A percentile compares a stretch with the other conserved stretches of the same genome.
Evolutionary conservation across 1,139 yeast genomes (phyloP).

Genomic region (Hansenula lynferdii): DNA sequence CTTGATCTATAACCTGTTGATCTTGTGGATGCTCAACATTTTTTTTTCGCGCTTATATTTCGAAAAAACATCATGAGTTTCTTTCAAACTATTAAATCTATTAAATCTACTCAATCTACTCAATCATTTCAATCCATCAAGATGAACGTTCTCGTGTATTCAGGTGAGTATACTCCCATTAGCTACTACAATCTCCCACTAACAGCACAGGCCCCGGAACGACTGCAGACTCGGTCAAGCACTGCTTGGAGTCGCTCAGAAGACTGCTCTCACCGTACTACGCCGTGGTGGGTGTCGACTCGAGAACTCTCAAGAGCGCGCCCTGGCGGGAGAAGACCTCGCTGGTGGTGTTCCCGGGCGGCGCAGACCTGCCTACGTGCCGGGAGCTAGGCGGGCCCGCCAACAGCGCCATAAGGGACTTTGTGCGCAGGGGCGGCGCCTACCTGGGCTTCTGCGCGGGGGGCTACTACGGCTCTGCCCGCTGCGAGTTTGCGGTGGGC

Average conservation of each 20-base stretch:
- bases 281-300: slow-evolving; percentile 73
- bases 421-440: slow-evolving; percentile 71
- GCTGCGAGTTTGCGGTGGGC: slow-evolving; percentile 83
- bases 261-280: slow-evolving; percentile 80
- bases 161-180: slow-evolving; percentile 32
- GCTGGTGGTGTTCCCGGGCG: slow-evolving; percentile 87
- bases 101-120: neutral
- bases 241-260: slow-evolving; percentile 72
- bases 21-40: too few species aligned
- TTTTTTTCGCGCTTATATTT: too few species aligned
- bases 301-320: slow-evolving; percentile 59
- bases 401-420: slow-evolving; percentile 53
- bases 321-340: slow-evolving; percentile 89
- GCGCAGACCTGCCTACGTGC: slow-evolving; percentile 87
- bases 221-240: slow-evolving; percentile 80
- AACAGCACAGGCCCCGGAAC: slow-evolving; percentile 74
- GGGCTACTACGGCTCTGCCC: slow-evolving; percentile 73
- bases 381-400: slow-evolving; percentile 65
- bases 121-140: neutral
- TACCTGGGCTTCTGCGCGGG: slow-evolving; percentile 96
- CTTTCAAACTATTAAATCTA: too few species aligned
- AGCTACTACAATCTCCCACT: too few species aligned
- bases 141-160: slow-evolving; percentile 80
- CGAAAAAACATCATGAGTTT: too few species aligned
- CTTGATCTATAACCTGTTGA: too few species aligned